These are phyloP conservation scores for Rhizoclosmatium globosum DNA, from an alignment of 192 early-diverging fungal species.

Conservation along the genomic window DNA sequence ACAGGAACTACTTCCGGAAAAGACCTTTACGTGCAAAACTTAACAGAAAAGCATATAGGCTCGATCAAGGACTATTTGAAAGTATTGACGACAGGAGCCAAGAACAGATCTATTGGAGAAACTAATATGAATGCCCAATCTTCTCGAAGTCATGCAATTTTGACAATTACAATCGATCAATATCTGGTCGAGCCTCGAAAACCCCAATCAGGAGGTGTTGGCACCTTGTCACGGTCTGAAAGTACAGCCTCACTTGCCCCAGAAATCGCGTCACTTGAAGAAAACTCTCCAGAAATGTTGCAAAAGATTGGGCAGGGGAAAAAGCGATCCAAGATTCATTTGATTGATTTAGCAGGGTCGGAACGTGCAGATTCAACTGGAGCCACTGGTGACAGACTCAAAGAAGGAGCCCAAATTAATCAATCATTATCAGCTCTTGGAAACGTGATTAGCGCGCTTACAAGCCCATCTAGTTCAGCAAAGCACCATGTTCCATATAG, in stretches of 20 bases:
- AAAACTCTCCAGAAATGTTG: conserved; percentile 61
- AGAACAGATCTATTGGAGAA: conserved; percentile 48
- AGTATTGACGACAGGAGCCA: conserved; percentile 43
- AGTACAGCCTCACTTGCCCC: neutral
- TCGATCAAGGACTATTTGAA: conserved; percentile 42
- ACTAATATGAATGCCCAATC: conserved; percentile 60
- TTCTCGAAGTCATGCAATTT: conserved; percentile 78
- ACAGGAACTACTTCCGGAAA: conserved; percentile 48
- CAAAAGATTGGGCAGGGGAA: conserved; percentile 32
- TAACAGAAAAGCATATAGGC: conserved; percentile 47
- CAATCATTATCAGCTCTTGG: conserved; percentile 79
- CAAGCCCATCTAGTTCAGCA: conserved; percentile 39
- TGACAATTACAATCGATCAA: conserved; percentile 80
- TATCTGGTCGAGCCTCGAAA: conserved; percentile 24
- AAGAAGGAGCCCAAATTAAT: conserved; percentile 87
- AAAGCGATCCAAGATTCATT: conserved; percentile 65
- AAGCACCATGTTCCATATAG: conserved; percentile 53
- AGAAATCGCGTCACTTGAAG: conserved; percentile 43
- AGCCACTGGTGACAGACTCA: conserved; percentile 81
- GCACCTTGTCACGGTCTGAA: conserved; percentile 25
- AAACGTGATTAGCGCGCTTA: conserved; percentile 85
- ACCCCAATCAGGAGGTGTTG: neutral
- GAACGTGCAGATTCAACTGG: conserved; percentile 89
- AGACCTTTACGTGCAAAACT: conserved; percentile 53
- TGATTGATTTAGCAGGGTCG: conserved; percentile 83